These are phyloP conservation scores for Hysterium pulicare DNA, from an alignment of 2,329 filamentous ascomycete species.

Conservation along the genomic window DNA sequence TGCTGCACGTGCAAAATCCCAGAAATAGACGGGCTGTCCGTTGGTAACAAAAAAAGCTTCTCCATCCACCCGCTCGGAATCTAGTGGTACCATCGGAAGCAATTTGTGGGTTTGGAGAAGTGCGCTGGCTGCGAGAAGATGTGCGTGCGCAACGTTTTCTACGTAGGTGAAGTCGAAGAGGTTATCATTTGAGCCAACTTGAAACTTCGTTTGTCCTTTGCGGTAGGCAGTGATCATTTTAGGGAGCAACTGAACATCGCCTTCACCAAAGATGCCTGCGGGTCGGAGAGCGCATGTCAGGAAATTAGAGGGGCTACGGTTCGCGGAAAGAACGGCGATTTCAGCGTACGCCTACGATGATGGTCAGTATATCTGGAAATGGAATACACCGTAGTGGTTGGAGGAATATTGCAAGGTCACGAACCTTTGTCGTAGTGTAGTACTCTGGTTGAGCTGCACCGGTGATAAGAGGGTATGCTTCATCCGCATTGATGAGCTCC, in stretches of 20 bases:
- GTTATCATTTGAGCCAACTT: conserved; percentile 52
- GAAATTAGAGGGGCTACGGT: conserved; percentile 45
- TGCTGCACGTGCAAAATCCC: conserved; percentile 47
- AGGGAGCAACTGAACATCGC: conserved; percentile 46
- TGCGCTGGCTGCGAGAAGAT: conserved; percentile 49
- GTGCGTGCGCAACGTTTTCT: conserved; percentile 51
- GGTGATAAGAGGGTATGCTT: conserved; percentile 45
- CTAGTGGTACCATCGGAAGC: conserved; percentile 37
- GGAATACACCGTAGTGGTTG: neutral
- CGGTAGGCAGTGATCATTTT: conserved; percentile 44
- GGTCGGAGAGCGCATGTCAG: conserved; percentile 50
- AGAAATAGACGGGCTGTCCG: conserved; percentile 49
- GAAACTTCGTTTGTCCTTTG: conserved; percentile 48
- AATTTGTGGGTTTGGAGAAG: conserved; percentile 45
- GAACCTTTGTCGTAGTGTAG: conserved; percentile 49
- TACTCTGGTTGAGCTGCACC: conserved; percentile 48
- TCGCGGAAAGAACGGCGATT: conserved; percentile 46
- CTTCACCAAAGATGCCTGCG: conserved; percentile 51
- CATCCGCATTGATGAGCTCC: conserved; percentile 49
- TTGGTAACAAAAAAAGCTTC: conserved; percentile 53
- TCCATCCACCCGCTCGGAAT: conserved; percentile 47
- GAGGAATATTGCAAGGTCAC: neutral
- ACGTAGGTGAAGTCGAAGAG: conserved; percentile 55
- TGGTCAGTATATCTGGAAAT: neutral
- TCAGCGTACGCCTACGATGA: conserved; percentile 43